These are phyloP conservation scores for Chrysoporthe deuterocubensis DNA, from an alignment of 2,329 filamentous ascomycete species.

Conservation along the genomic window DNA sequence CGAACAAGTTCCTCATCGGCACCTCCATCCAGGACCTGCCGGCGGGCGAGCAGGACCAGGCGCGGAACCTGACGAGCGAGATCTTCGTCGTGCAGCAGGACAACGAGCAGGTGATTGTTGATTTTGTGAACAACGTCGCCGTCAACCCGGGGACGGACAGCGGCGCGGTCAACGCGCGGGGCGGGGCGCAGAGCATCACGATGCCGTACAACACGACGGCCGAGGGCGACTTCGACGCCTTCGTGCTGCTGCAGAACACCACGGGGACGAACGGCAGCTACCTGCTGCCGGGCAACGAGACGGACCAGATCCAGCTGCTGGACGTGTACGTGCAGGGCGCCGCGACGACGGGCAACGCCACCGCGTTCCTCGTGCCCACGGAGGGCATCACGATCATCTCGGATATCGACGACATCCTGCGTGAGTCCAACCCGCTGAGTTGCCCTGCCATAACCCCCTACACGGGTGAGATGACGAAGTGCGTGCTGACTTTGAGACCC, in stretches of 20 bases:
- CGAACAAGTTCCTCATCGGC: conserved; percentile 72
- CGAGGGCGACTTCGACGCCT: conserved; percentile 75
- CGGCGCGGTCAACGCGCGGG: conserved; percentile 56
- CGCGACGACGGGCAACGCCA: conserved; percentile 70
- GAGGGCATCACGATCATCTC: conserved; percentile 73
- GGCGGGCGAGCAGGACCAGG: conserved; percentile 64
- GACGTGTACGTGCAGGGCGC: conserved; percentile 67
- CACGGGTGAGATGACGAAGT: too few relatives aligned
- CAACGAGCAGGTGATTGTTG: conserved; percentile 65
- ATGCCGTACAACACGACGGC: conserved; percentile 68
- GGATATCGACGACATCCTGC: conserved; percentile 80
- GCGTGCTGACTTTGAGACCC: too few relatives aligned
- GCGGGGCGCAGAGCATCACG: conserved; percentile 65
- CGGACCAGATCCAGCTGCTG: conserved; percentile 66
- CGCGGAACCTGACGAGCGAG: conserved; percentile 72
- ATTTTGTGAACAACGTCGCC: conserved; percentile 52
- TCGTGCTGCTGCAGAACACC: conserved; percentile 64
- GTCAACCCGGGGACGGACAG: conserved; percentile 59
- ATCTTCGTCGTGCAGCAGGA: conserved; percentile 79
- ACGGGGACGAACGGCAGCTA: conserved; percentile 53
- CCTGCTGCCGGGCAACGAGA: conserved; percentile 67
- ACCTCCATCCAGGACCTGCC: conserved; percentile 64
- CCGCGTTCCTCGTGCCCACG: conserved; percentile 74
- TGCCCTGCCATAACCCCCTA: too few relatives aligned
- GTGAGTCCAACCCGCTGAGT: conserved; percentile 37